Percentiles rank a stretch among this genome's conserved stretches.
phyloP scores from a whole-genome alignment of 2,329 filamentous ascomycete genomes.

The Boeremia lycopersici region DNA sequence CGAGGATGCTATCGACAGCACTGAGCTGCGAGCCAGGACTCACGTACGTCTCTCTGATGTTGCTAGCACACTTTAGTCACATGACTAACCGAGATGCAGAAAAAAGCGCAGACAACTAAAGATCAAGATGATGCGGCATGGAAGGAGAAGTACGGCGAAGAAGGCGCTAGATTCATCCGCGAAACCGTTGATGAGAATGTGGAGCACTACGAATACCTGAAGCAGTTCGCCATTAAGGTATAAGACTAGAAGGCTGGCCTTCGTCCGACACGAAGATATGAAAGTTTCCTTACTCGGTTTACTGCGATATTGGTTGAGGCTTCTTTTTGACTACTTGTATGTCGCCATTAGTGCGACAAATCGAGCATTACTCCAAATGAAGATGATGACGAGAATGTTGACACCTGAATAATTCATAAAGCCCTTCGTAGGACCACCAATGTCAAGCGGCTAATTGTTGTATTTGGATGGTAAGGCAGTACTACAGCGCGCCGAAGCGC shows the following conservation, averaged over 20 bases:
- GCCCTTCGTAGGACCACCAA: not conserved
- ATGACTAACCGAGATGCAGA: constrained; percentile 41
- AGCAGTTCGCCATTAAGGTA: constrained; percentile 71
- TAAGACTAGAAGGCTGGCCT: constrained; percentile 26
- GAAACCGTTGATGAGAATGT: constrained; percentile 74
- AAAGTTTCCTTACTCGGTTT: not conserved
- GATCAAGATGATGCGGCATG: constrained; percentile 75
- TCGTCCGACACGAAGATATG: not conserved
- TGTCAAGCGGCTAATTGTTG: not conserved
- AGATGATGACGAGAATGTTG: not conserved
- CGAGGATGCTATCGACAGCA: constrained; percentile 88
- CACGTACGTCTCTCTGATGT: constrained; percentile 55
- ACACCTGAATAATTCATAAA: not conserved
- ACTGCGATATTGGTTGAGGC: too few species aligned
- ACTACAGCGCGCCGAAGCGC: constrained; percentile 15
- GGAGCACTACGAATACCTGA: constrained; percentile 79
- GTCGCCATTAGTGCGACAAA: too few species aligned
- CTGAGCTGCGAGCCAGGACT: constrained; percentile 71
- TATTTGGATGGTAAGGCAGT: constrained; percentile 9
- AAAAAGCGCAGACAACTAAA: constrained; percentile 66
- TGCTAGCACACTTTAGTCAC: not conserved
- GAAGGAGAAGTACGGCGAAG: constrained; percentile 74
- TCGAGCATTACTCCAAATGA: too few species aligned
- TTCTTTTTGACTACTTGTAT: too few species aligned
- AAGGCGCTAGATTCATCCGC: constrained; percentile 72